phyloP scores from a whole-genome alignment of 1,284 basidiomycete species.

The Austropuccinia psidii region DNA sequence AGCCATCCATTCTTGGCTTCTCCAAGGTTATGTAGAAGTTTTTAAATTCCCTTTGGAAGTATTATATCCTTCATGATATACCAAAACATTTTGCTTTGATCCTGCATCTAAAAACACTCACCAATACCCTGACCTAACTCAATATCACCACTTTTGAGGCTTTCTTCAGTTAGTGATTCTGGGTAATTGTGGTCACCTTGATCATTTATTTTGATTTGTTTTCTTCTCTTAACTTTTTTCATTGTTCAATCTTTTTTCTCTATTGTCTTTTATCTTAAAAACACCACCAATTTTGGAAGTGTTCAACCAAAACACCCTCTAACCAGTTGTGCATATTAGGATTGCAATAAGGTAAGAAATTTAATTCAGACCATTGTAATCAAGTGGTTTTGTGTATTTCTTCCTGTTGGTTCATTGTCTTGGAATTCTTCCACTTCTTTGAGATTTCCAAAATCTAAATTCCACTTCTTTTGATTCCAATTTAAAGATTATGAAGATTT shows the following conservation, averaged over 20 bases:
- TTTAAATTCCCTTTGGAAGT: background rate
- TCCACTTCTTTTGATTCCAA: background rate
- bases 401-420: background rate
- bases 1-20: background rate
- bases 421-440: background rate
- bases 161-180: too few relatives aligned
- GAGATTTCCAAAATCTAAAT: background rate
- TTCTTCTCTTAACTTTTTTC: background rate
- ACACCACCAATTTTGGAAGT: background rate
- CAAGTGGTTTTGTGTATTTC: background rate
- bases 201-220: too few relatives aligned
- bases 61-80: background rate
- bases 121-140: background rate
- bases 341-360: background rate
- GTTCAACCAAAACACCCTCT: background rate
- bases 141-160: too few relatives aligned
- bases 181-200: too few relatives aligned
- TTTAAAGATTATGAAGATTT: background rate
- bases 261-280: background rate
- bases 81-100: background rate
- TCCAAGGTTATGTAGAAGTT: background rate
- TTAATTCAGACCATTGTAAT: constrained; percentile 3
- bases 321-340: background rate
- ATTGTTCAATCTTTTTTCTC: background rate
- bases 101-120: background rate